These are phyloP conservation scores for Juncus effusus DNA, from an alignment of 176 grass and related monocot genomes.

Conservation along the genomic window DNA sequence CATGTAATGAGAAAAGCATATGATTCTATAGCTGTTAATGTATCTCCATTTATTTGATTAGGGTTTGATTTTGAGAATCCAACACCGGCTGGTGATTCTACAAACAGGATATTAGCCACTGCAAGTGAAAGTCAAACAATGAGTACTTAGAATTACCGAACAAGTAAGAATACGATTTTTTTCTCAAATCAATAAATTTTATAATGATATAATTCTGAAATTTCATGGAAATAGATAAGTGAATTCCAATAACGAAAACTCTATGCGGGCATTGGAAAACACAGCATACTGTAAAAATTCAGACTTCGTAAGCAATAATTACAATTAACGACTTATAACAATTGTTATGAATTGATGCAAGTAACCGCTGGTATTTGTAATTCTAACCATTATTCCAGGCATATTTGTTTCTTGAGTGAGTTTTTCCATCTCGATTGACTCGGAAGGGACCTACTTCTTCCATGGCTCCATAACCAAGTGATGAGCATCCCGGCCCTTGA, in stretches of 20 bases:
- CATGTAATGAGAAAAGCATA: slow-evolving; percentile 24
- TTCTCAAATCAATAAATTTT: too few relatives aligned
- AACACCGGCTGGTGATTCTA: slow-evolving; percentile 87
- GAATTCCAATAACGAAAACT: too few relatives aligned
- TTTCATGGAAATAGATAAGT: too few relatives aligned
- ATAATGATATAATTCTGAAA: too few relatives aligned
- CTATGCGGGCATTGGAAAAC: too few relatives aligned
- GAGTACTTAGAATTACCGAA: neutral
- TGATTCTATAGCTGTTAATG: slow-evolving; percentile 8
- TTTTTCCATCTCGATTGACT: slow-evolving; percentile 47
- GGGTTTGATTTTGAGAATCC: slow-evolving; percentile 42
- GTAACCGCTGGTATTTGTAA: neutral
- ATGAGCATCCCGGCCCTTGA: slow-evolving; percentile 91
- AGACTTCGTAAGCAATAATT: neutral
- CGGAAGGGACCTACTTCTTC: slow-evolving; percentile 95
- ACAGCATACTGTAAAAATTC: too few relatives aligned
- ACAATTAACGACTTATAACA: neutral
- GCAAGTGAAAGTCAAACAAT: slow-evolving; percentile 15
- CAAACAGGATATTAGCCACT: slow-evolving; percentile 89
- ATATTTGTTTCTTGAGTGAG: slow-evolving; percentile 68
- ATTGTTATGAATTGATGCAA: neutral
- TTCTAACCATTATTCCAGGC: slow-evolving; percentile 93
- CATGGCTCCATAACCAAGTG: slow-evolving; percentile 90
- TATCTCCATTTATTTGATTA: slow-evolving; percentile 6
- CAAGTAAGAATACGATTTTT: neutral